Conservation (phyloP, 768 basidiomycete species). For the Collybiopsis luxurians region DNA sequence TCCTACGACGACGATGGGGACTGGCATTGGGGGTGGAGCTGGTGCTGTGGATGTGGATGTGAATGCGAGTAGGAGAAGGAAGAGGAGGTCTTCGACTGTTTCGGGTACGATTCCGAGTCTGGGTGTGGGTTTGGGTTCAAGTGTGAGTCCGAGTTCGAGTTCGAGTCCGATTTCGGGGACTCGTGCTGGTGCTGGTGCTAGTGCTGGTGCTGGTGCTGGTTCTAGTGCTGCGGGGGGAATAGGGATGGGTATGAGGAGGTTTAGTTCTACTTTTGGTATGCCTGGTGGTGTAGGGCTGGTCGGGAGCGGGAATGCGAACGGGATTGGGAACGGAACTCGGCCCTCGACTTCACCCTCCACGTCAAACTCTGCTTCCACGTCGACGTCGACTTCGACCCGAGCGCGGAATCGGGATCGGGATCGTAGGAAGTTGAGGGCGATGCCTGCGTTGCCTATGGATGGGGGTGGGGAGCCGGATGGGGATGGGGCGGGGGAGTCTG, state of each 20-base stretch:
- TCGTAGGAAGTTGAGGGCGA: slow-evolving; percentile 40
- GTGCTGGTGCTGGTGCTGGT: slow-evolving; percentile 23
- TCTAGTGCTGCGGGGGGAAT: slow-evolving; percentile 4
- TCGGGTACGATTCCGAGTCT: no score
- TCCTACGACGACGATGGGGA: not conserved
- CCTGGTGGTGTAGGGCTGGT: no score
- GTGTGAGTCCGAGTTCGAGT: no score
- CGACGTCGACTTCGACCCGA: slow-evolving; percentile 8
- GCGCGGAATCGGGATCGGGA: slow-evolving; percentile 11
- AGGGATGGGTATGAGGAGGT: not conserved
- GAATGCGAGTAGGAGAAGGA: no score
- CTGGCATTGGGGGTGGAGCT: not conserved
- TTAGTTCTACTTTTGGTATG: no score
- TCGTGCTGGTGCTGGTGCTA: not conserved
- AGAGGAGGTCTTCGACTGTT: no score
- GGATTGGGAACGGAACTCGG: no score
- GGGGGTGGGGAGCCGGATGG: slow-evolving; percentile 25
- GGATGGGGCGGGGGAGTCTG: slow-evolving; percentile 31
- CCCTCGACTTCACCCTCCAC: not conserved
- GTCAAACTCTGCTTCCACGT: no score
- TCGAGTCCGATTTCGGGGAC: no score
- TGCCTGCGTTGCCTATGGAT: slow-evolving; percentile 51
- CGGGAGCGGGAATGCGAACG: no score
- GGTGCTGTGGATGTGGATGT: no score
- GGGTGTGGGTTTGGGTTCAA: no score